These are phyloP conservation scores for Xylaria sp. DNA, from an alignment of 2,329 filamentous ascomycete genomes.

Conservation along the genomic window DNA sequence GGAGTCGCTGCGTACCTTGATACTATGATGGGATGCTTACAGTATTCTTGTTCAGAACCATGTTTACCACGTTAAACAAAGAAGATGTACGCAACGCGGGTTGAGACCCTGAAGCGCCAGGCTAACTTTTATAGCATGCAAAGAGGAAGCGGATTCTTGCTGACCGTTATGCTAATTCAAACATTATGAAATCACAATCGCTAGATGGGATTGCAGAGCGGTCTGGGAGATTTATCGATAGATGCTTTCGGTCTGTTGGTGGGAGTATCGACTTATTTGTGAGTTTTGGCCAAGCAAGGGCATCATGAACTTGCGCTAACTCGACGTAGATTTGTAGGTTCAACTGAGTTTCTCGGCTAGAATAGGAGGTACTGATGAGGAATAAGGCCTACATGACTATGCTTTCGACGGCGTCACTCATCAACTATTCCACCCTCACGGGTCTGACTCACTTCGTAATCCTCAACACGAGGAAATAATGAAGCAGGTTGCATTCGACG, in stretches of 20 bases:
- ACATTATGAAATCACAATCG: conserved; percentile 67
- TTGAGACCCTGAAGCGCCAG: neutral
- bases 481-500: conserved; percentile 74
- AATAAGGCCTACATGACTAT: conserved; percentile 68
- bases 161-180: conserved; percentile 75
- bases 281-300: conserved; percentile 40
- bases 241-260: conserved; percentile 59
- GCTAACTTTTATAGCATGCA: conserved; percentile 62
- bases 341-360: neutral
- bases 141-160: conserved; percentile 72
- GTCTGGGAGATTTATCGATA: conserved; percentile 64
- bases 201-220: conserved; percentile 68
- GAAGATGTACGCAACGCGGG: conserved; percentile 34
- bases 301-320: conserved; percentile 29
- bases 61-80: conserved; percentile 69
- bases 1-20: no score
- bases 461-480: conserved; percentile 71
- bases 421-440: conserved; percentile 75
- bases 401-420: conserved; percentile 76
- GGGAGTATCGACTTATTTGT: conserved; percentile 71
- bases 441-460: conserved; percentile 68
- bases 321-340: conserved; percentile 43
- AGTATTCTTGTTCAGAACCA: conserved; percentile 57
- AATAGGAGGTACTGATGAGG: conserved; percentile 33
- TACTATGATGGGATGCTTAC: conserved; percentile 19